phyloP scores from a whole-genome alignment of 768 basidiomycete species.

The Tylopilus felleus region DNA sequence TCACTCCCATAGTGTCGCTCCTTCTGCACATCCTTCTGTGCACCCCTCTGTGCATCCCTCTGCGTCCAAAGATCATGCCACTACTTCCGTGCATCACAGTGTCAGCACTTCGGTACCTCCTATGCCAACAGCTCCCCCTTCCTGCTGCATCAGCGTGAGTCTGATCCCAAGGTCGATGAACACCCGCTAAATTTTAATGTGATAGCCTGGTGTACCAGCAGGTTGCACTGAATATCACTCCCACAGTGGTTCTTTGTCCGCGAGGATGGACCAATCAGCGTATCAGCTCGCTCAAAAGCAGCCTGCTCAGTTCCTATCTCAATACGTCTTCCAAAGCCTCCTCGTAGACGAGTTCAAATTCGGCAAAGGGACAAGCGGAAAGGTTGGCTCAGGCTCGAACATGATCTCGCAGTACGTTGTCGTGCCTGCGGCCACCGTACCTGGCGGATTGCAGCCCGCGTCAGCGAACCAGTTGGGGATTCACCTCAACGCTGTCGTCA shows the following conservation, averaged over 20 bases:
- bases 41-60: background rate
- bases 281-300: background rate
- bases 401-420: conserved; percentile 3
- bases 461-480: background rate
- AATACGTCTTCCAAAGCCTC: background rate
- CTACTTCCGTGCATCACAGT: background rate
- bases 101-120: background rate
- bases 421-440: background rate
- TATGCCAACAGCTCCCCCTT: too few species aligned
- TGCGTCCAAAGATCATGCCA: background rate
- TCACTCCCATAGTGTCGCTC: background rate
- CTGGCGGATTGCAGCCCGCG: too few species aligned
- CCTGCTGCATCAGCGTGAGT: background rate
- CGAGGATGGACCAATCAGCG: background rate
- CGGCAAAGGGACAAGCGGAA: background rate
- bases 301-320: background rate
- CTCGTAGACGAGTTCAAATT: conserved; percentile 9
- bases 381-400: background rate
- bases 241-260: background rate
- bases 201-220: background rate
- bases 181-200: background rate
- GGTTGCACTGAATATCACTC: background rate
- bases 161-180: background rate
- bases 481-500: conserved; percentile 5
- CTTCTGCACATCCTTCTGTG: background rate